phyloP scores from a whole-genome alignment of 148 eudicot species.

The Spergularia bocconei region DNA sequence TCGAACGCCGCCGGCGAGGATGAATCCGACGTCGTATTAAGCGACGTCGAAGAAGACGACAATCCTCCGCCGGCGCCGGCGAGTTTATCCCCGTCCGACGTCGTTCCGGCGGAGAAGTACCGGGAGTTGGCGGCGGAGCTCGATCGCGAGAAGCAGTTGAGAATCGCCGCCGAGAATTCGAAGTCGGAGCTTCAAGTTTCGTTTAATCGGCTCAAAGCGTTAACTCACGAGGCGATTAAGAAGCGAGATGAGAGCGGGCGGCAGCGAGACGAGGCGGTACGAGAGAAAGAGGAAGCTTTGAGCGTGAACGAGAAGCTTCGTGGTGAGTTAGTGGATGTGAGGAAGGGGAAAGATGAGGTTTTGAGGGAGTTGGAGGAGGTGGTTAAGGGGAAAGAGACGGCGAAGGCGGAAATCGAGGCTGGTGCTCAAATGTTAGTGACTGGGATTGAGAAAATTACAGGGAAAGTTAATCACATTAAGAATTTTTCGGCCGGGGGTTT shows the following conservation, averaged over 20 bases:
- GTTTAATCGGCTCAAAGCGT: slow-evolving; percentile 63
- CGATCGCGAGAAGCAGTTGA: slow-evolving; percentile 69
- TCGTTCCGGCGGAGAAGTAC: slow-evolving; percentile 60
- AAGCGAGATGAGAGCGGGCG: slow-evolving; percentile 71
- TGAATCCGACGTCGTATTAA: slow-evolving; percentile 61
- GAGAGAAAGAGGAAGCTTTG: slow-evolving; percentile 48
- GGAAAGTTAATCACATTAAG: slow-evolving; percentile 65
- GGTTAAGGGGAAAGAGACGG: slow-evolving; percentile 54
- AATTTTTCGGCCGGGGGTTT: slow-evolving; percentile 62
- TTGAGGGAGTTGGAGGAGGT: slow-evolving; percentile 51
- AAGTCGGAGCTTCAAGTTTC: slow-evolving; percentile 56
- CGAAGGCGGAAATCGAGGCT: slow-evolving; percentile 64
- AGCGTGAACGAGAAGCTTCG: slow-evolving; percentile 47
- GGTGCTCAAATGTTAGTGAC: slow-evolving; percentile 82
- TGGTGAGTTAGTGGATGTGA: slow-evolving; percentile 45
- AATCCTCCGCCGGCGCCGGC: slow-evolving; percentile 39
- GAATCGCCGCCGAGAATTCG: slow-evolving; percentile 59
- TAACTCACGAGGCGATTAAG: slow-evolving; percentile 83
- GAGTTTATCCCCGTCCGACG: slow-evolving; percentile 35
- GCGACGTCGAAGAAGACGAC: slow-evolving; percentile 80
- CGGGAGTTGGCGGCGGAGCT: slow-evolving; percentile 64
- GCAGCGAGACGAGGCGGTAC: slow-evolving; percentile 53
- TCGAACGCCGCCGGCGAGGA: slow-evolving; percentile 55
- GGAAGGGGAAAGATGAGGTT: slow-evolving; percentile 50
- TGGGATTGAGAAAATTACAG: slow-evolving; percentile 84